Evolutionary conservation across 2,329 filamentous ascomycete genomes (phyloP).

Genomic region (Beauveria sp.): DNA sequence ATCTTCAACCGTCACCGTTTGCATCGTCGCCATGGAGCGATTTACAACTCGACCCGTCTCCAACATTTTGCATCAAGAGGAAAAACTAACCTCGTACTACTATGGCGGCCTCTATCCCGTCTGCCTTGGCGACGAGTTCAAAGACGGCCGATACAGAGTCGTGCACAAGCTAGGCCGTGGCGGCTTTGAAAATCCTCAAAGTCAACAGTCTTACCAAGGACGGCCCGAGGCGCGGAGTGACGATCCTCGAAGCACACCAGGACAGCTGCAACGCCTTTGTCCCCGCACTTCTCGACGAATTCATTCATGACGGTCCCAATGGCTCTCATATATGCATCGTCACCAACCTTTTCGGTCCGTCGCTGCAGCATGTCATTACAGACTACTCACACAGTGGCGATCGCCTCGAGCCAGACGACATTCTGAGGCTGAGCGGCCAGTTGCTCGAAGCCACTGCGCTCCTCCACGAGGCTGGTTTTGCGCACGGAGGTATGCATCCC

Average conservation of each 20-base stretch:
- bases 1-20: no score
- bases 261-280: neutral
- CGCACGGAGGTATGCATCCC: conserved; percentile 21
- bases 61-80: no score
- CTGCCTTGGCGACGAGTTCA: conserved; percentile 29
- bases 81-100: no score
- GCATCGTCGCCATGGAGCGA: no score
- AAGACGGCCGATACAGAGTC: conserved; percentile 28
- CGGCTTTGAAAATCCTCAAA: neutral
- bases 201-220: neutral
- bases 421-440: conserved; percentile 19
- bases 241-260: neutral
- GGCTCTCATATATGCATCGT: conserved; percentile 27
- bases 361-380: conserved; percentile 18
- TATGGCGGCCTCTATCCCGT: conserved; percentile 32
- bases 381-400: conserved; percentile 17
- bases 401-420: conserved; percentile 13
- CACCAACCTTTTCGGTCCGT: conserved; percentile 23
- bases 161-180: conserved; percentile 29
- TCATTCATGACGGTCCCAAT: conserved; percentile 17
- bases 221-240: neutral
- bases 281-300: neutral
- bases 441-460: conserved; percentile 20
- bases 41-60: no score
- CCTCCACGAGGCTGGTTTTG: conserved; percentile 21